Evolutionary conservation across 768 basidiomycete genomes (phyloP), one percentile per base, ranked within the genome.

Genomic region (Leccinum pellstonianum): DNA sequence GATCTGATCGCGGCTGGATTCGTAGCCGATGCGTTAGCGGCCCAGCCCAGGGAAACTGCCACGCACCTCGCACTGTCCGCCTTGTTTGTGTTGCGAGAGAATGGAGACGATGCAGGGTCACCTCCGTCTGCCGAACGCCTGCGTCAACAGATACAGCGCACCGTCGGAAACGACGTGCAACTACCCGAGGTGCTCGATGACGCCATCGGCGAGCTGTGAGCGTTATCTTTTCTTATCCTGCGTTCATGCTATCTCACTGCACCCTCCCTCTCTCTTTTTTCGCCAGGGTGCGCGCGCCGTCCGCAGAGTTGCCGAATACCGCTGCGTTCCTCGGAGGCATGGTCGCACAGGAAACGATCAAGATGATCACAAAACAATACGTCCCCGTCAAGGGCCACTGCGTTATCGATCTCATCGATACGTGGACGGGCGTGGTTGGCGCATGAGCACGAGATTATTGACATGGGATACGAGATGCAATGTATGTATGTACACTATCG

Each of bases 361-460:
- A 99, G 81, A 81, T 98, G 76, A 88, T 96, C 67, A 99, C 96
- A 58, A 87, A 86, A 67, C 97, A 99, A 74, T 99, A 99, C 70
- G 82, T 95, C 14, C 95, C 97, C 8, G 82, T 96, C 62, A 85
- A 88, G 61, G 91, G 93, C 14, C 88, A 88, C 64, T 91, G 90
- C 66, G 80, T 93, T 23, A 78, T 96, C 52, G 95, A 98, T 75
- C 81, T 97, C 62, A 80, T 93, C 29, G 89, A 89, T 54, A 86
- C 85, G 19, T 88, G 85, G 86, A 91, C 90, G 5, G 88, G 87
- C 12, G 64, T 77, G 27, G 73, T 87, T 29, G 72, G 73, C 12
- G 56, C 61, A 38, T 73, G 53, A 68, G 41, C n/a, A 43, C 4
- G 38, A 38, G 15, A 38, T 46, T n/a, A 38, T 46, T n/a, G 33